phyloP scores from a whole-genome alignment of 2,329 filamentous ascomycete genomes.

The Colletotrichum australisinense region DNA sequence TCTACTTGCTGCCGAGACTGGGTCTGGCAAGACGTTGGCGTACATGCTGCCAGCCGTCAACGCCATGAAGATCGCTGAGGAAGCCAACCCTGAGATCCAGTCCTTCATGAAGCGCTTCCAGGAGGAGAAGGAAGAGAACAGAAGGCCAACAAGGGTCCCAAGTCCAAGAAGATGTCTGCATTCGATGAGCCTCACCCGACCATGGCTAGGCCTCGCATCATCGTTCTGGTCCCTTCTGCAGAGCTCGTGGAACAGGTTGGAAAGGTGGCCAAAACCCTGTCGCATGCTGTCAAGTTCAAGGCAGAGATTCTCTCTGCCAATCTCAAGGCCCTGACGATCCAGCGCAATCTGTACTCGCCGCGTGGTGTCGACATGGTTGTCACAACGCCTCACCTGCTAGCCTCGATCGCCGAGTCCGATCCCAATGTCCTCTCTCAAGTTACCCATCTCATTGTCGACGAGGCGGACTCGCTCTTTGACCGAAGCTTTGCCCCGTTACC shows the following conservation, averaged over 20 bases:
- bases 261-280: conserved; percentile 81
- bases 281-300: conserved; percentile 89
- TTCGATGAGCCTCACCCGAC: conserved; percentile 78
- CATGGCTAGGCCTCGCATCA: conserved; percentile 81
- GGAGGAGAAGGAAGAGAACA: conserved; percentile 68
- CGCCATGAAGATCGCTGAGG: conserved; percentile 83
- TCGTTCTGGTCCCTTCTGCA: conserved; percentile 91
- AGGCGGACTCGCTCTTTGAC: conserved; percentile 96
- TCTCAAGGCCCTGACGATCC: conserved; percentile 81
- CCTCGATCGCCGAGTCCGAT: conserved; percentile 88
- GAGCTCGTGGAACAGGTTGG: conserved; percentile 93
- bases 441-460: conserved; percentile 88
- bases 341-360: conserved; percentile 84
- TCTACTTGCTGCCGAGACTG: conserved; percentile 93
- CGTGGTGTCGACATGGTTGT: conserved; percentile 87
- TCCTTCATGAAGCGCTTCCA: conserved; percentile 67
- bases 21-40: conserved; percentile 95
- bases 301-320: conserved; percentile 84
- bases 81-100: conserved; percentile 67
- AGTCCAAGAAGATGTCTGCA: conserved; percentile 67
- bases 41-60: conserved; percentile 90
- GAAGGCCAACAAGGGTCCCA: conserved; percentile 63
- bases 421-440: conserved; percentile 95
- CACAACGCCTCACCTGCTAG: conserved; percentile 88
- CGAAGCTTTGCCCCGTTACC: conserved; percentile 89